Evolutionary conservation across 352 stramenopile species (phyloP).

Genomic region (Phytophthora brassicae): DNA sequence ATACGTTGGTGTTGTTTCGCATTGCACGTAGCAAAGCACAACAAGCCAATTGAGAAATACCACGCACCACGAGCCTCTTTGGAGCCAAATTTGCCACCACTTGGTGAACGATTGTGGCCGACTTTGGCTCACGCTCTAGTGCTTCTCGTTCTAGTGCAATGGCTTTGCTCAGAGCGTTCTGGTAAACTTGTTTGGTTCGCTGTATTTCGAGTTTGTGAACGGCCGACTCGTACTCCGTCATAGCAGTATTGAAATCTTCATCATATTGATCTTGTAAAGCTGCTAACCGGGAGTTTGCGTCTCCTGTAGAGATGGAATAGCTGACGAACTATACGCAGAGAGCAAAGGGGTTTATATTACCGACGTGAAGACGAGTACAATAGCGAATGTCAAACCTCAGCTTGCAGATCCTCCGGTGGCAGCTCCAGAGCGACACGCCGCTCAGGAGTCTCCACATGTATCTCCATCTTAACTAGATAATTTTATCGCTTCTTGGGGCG

Average conservation of each 20-base stretch:
- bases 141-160: constrained; percentile 42
- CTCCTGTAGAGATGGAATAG: constrained; percentile 53
- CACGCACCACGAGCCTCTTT: constrained; percentile 49
- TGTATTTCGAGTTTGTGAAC: constrained; percentile 42
- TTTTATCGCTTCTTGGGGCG: constrained; percentile 8
- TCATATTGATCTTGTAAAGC: constrained; percentile 64
- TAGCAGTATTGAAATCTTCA: constrained; percentile 50
- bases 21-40: constrained; percentile 61
- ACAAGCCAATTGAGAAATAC: constrained; percentile 50
- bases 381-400: constrained; percentile 37
- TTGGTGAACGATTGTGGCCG: constrained; percentile 51
- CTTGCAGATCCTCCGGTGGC: constrained; percentile 55
- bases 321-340: constrained; percentile 39
- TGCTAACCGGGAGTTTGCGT: constrained; percentile 41
- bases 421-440: constrained; percentile 50
- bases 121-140: constrained; percentile 47
- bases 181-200: constrained; percentile 51
- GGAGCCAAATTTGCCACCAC: constrained; percentile 51
- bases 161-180: constrained; percentile 38
- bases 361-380: background rate
- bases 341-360: background rate
- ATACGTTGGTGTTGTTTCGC: constrained; percentile 56
- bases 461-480: constrained; percentile 17
- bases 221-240: constrained; percentile 42
- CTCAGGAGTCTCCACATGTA: constrained; percentile 29